A percentile compares a stretch with the other conserved stretches of the same genome.
Conservation (phyloP, 1,284 basidiomycete species). For the Cystobasidium pallidum region DNA sequence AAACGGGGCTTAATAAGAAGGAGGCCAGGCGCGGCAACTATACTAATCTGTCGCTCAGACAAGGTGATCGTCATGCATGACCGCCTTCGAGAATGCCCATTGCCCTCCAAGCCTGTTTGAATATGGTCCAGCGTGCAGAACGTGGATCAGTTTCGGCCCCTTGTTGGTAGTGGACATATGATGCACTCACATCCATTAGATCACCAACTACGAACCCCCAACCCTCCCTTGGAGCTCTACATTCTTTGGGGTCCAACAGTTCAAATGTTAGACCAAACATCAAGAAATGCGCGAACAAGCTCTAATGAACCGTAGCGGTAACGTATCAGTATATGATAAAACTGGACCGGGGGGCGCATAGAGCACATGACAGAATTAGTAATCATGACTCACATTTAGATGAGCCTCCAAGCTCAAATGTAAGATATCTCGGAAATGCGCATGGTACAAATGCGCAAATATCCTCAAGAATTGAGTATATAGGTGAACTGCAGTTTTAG, state of each 20-base stretch:
- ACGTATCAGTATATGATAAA: no score
- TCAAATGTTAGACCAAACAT: slow-evolving; percentile 84
- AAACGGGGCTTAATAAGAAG: no score
- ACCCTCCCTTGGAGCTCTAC: slow-evolving; percentile 63
- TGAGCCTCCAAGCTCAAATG: slow-evolving; percentile 94
- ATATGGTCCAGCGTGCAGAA: no score
- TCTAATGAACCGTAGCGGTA: no score
- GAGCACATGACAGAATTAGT: not conserved
- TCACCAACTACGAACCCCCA: slow-evolving; percentile 55
- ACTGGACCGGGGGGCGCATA: not conserved
- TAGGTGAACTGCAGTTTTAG: slow-evolving; percentile 90
- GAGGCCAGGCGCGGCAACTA: no score
- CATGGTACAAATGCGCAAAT: slow-evolving; percentile 96
- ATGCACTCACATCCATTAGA: slow-evolving; percentile 53
- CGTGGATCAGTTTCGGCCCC: no score
- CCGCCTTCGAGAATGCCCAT: slow-evolving; percentile 43
- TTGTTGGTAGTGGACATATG: no score
- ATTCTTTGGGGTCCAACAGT: slow-evolving; percentile 70
- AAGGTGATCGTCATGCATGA: slow-evolving; percentile 9
- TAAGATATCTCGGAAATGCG: slow-evolving; percentile 86
- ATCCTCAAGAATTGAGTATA: slow-evolving; percentile 96
- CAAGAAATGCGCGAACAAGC: slow-evolving; percentile 95
- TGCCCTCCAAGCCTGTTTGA: slow-evolving; percentile 37
- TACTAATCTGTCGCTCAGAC: no score
- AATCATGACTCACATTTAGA: slow-evolving; percentile 66